Evolutionary conservation across 202 grass and related monocot genomes (phyloP), one percentile per base, ranked within the genome.

Genomic region (Eragrostis tef): DNA sequence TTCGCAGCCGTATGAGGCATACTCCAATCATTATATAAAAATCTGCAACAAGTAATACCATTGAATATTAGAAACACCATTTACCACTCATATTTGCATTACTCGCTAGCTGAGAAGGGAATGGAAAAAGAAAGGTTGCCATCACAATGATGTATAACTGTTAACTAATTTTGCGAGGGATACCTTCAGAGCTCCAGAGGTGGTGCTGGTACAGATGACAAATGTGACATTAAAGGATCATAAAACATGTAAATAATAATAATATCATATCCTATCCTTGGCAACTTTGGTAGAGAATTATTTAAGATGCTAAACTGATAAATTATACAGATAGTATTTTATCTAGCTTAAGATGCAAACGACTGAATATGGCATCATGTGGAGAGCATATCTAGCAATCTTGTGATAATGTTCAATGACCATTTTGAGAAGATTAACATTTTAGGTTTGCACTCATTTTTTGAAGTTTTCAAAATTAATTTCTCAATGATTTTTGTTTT

Each of bases 1-100:
- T 89, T 97, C 5, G 94, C 87, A n/a, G 91, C 91, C 41, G 75
- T 89, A 67, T 94, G 94, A 54, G 89, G 91, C 89, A 97, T 48
- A 19, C 74, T 89, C 94, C 94, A 97, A 48, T 94, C 87, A 16
- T 97, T 77, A 46, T 97, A 97, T 78, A 81, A 72, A 85, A 97
- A 97, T 87, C 94, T 97, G 87, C 34, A 72, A 29, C 70, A 80
- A 45, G 67, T 1, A 67, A 59, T 36, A 67, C 43, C 54, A 21
- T 65, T 14, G 6, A 29, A 72, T 41, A 9, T 87, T 4, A 19
- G 7, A 80, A 82, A 41, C 57, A 58, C 6, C 27, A 57, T 64
- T 24, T 34, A 7, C 43, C 0, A 0, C 73, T 45, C 43, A 17
- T 39, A 56, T 39, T 2, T 39, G 34, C 34, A 39, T 39, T 39